Conservation (phyloP, 495 filamentous ascomycete genomes). For the Penicillium dipodomyicola region DNA sequence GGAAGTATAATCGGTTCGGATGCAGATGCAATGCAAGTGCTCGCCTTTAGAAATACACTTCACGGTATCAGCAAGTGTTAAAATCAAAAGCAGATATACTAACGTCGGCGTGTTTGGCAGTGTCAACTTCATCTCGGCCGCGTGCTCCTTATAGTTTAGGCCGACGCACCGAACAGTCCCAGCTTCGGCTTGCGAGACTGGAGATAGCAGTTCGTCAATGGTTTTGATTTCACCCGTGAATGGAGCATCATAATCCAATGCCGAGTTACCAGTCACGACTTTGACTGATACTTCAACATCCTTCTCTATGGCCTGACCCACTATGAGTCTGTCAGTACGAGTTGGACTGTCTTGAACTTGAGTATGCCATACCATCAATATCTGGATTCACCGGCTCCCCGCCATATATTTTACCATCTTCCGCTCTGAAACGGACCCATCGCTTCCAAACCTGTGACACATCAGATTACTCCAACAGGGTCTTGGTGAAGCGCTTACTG, state of each 20-base stretch:
- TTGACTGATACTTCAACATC: conserved; percentile 4
- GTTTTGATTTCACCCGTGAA: conserved; percentile 10
- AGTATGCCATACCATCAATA: conserved; percentile 11
- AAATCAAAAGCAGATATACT: not conserved
- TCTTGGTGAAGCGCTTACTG: not conserved
- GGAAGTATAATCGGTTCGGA: conserved; percentile 13
- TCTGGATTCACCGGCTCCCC: conserved; percentile 13
- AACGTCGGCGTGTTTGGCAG: conserved; percentile 17
- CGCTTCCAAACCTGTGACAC: conserved; percentile 7
- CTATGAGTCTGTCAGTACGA: not conserved
- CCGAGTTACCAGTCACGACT: conserved; percentile 4
- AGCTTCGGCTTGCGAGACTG: conserved; percentile 15
- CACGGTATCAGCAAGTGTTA: not conserved
- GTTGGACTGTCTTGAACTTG: not conserved
- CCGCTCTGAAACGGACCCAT: conserved; percentile 11
- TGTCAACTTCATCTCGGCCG: conserved; percentile 35
- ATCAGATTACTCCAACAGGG: not conserved
- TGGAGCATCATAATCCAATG: conserved; percentile 11
- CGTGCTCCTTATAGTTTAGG: conserved; percentile 44
- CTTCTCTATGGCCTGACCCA: conserved; percentile 10
- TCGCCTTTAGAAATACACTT: conserved; percentile 15
- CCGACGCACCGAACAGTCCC: conserved; percentile 37
- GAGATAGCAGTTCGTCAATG: conserved; percentile 10
- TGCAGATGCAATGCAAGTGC: conserved; percentile 16
- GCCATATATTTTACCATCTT: conserved; percentile 14